phyloP scores from a whole-genome alignment of 2,329 filamentous ascomycete species.

The Phialophora tarda region DNA sequence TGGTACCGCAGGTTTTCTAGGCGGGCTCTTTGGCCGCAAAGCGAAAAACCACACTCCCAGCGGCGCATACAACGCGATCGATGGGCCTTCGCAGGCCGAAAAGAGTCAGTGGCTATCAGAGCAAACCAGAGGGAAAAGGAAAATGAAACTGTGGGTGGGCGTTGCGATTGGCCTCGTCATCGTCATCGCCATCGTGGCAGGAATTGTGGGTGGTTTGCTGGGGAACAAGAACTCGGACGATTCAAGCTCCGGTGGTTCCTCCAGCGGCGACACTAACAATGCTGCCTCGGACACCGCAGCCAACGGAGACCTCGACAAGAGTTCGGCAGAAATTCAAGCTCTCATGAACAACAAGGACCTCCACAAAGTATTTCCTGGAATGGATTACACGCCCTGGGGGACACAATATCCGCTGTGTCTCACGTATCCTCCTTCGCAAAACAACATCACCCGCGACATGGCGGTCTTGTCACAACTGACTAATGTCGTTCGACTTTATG shows the following conservation, averaged over 20 bases:
- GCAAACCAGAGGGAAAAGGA: constrained; percentile 67
- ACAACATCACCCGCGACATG: constrained; percentile 90
- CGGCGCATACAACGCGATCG: constrained; percentile 65
- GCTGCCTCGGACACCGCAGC: constrained; percentile 64
- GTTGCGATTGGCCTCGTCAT: constrained; percentile 68
- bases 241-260: constrained; percentile 23
- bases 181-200: constrained; percentile 73
- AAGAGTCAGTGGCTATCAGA: constrained; percentile 70
- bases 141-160: constrained; percentile 72
- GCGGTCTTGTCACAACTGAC: constrained; percentile 90
- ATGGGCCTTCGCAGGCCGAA: constrained; percentile 51
- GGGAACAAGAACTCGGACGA: constrained; percentile 56
- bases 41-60: constrained; percentile 46
- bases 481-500: constrained; percentile 85
- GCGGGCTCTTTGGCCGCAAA: constrained; percentile 50
- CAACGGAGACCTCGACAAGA: constrained; percentile 73
- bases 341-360: constrained; percentile 80
- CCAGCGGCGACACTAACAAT: constrained; percentile 45
- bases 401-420: constrained; percentile 87
- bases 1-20: constrained; percentile 51
- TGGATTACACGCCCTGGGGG: constrained; percentile 93
- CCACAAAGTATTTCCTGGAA: constrained; percentile 91
- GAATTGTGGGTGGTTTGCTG: constrained; percentile 74
- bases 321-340: constrained; percentile 78
- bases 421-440: constrained; percentile 78